Percentiles rank a stretch among this genome's conserved stretches.
These are phyloP conservation scores for Kockiozyma suomiensis DNA, from an alignment of 805 yeast species.

Conservation along the genomic window DNA sequence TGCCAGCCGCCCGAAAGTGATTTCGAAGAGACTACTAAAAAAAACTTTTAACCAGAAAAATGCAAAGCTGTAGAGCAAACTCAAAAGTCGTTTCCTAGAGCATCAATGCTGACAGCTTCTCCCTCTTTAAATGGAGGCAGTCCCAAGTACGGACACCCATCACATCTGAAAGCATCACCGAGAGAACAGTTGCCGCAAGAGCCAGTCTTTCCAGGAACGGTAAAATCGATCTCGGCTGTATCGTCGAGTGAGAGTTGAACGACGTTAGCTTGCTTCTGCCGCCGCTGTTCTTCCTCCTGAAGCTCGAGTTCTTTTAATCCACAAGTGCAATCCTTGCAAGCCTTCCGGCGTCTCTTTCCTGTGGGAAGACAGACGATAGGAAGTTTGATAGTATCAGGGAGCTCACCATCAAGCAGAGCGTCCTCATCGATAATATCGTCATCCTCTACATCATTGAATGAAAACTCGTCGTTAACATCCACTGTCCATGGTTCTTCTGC, in stretches of 20 bases:
- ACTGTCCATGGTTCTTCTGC: conserved; percentile 48
- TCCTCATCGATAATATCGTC: conserved; percentile 62
- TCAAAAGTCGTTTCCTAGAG: conserved; percentile 30
- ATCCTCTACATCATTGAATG: conserved; percentile 55
- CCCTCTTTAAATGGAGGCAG: conserved; percentile 99
- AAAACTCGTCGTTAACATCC: conserved; percentile 54
- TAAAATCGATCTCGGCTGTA: conserved; percentile 87
- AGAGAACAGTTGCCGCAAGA: conserved; percentile 97
- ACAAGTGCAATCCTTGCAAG: conserved; percentile 98
- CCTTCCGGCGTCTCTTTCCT: conserved; percentile 65
- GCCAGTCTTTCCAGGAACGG: conserved; percentile 87
- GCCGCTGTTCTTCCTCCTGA: conserved; percentile 50
- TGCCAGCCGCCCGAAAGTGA: conserved; percentile 10
- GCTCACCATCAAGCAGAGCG: conserved; percentile 52
- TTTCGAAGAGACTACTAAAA: background rate
- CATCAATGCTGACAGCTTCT: conserved; percentile 75
- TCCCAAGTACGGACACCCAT: conserved; percentile 96
- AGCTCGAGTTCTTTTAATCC: conserved; percentile 87
- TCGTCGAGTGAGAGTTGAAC: conserved; percentile 67
- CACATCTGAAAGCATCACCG: conserved; percentile 98
- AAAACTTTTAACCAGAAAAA: background rate
- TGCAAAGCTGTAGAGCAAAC: background rate
- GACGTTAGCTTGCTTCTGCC: conserved; percentile 47
- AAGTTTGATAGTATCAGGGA: conserved; percentile 41
- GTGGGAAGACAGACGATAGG: conserved; percentile 32